Evolutionary conservation across 2,329 filamentous ascomycete genomes (phyloP).

Genomic region (Botryotinia globosa): DNA sequence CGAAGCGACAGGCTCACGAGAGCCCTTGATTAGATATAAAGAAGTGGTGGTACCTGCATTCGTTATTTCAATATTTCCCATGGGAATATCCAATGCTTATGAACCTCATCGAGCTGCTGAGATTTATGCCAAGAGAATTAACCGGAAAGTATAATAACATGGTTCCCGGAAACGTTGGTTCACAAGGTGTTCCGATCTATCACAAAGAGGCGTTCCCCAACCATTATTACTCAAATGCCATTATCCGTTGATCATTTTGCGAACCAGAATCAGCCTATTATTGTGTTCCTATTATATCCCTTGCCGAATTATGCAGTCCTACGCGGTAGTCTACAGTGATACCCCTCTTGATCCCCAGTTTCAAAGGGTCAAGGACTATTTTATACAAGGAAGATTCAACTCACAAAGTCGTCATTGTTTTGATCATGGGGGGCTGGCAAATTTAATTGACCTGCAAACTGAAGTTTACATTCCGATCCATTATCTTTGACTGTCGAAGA

Average conservation of each 20-base stretch:
- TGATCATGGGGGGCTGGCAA: constrained; percentile 14
- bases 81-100: constrained; percentile 9
- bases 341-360: constrained; percentile 13
- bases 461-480: constrained; percentile 13
- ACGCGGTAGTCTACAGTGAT: constrained; percentile 21
- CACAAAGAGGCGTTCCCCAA: constrained; percentile 17
- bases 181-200: constrained; percentile 8
- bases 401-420: background rate
- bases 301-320: constrained; percentile 20
- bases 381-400: constrained; percentile 1
- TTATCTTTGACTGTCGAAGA: constrained; percentile 15
- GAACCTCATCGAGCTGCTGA: constrained; percentile 11
- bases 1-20: background rate
- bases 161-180: background rate
- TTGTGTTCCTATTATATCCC: constrained; percentile 12
- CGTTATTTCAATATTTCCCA: constrained; percentile 10
- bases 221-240: constrained; percentile 11
- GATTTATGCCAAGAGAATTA: background rate
- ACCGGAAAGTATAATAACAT: background rate
- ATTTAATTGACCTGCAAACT: constrained; percentile 5
- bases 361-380: constrained; percentile 11
- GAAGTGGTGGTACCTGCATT: constrained; percentile 14
- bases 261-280: constrained; percentile 10
- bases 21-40: background rate
- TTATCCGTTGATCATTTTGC: constrained; percentile 17